Conservation (phyloP, 148 eudicot species). For the Camellia japonica region DNA sequence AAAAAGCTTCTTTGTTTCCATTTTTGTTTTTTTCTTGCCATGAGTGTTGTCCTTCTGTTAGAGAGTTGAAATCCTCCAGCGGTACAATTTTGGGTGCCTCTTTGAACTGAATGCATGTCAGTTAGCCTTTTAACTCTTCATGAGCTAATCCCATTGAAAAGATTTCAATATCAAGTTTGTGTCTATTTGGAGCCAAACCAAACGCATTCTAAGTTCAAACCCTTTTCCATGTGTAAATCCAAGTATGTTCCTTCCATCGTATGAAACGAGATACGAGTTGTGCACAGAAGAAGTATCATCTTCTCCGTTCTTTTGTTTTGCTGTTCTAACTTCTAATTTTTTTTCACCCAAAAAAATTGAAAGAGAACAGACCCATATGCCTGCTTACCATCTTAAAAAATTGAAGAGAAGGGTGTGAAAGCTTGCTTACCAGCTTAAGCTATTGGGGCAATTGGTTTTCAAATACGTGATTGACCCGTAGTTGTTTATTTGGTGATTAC, state of each 20-base stretch:
- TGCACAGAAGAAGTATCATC: background rate
- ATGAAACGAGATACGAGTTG: background rate
- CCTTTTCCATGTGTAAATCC: background rate
- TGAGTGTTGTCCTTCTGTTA: background rate
- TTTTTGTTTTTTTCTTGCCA: background rate
- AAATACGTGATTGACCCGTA: background rate
- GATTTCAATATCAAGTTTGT: background rate
- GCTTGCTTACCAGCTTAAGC: background rate
- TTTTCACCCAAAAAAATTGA: background rate
- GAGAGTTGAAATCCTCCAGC: too few relatives aligned
- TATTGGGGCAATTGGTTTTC: background rate
- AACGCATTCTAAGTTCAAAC: background rate
- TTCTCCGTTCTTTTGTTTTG: background rate
- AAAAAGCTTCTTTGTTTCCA: background rate
- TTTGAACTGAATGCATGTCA: background rate
- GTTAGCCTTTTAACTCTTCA: background rate
- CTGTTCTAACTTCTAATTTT: background rate
- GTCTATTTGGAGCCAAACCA: background rate
- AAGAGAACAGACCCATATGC: too few relatives aligned
- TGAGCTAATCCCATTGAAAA: background rate
- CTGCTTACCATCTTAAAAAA: too few relatives aligned
- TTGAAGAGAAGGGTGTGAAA: background rate
- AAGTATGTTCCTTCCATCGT: background rate
- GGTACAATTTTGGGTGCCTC: background rate
- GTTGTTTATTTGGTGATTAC: background rate